These are phyloP conservation scores for Fusarium sp. DNA, from an alignment of 2,329 filamentous ascomycete genomes.

Conservation along the genomic window DNA sequence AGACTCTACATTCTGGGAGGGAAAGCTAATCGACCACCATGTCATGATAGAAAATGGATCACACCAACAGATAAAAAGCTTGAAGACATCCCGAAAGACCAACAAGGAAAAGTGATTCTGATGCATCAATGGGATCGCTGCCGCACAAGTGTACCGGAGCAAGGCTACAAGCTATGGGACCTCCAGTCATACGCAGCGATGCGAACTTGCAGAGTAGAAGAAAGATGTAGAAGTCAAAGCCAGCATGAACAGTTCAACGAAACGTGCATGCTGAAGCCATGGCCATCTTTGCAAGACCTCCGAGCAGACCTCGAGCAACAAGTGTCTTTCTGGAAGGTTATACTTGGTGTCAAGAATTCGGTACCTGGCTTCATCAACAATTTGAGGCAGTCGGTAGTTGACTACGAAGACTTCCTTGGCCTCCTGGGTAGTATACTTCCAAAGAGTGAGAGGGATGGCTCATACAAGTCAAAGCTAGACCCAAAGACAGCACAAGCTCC, in stretches of 20 bases:
- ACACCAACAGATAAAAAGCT: accelerated
- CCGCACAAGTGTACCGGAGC: not conserved
- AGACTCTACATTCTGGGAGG: not conserved
- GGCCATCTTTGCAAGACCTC: not conserved
- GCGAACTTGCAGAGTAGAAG: not conserved
- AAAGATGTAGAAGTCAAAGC: not conserved
- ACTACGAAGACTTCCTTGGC: not conserved
- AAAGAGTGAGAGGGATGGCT: not conserved
- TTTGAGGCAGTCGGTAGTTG: accelerated
- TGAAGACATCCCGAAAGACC: accelerated
- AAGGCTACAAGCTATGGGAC: not conserved
- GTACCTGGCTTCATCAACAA: accelerated
- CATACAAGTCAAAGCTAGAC: not conserved
- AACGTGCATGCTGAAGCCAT: not conserved
- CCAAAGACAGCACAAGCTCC: accelerated
- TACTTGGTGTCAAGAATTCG: accelerated
- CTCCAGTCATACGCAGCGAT: not conserved
- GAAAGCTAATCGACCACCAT: not conserved
- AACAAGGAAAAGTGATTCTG: not conserved
- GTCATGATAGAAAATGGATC: not conserved
- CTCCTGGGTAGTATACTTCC: not conserved
- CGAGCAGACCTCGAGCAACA: not conserved
- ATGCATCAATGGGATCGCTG: slow-evolving; percentile 4
- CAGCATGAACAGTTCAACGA: not conserved
- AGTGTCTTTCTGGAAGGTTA: not conserved